Conservation (phyloP, 2,329 filamentous ascomycete genomes). For the Ophiocordyceps camponoti-leonardi region DNA sequence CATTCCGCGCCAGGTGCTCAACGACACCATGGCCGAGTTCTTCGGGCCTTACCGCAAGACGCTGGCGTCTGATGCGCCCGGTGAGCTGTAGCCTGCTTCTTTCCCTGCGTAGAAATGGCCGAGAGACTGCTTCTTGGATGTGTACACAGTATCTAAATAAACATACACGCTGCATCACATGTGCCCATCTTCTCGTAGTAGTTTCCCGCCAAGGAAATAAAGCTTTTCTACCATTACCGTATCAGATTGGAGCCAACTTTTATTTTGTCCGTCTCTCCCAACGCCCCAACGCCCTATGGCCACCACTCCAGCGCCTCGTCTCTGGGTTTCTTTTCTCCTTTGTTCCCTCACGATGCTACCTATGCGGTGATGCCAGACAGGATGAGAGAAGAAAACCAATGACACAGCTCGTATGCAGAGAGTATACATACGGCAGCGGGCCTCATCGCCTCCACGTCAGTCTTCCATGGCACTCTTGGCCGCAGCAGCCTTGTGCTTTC, state of each 20-base stretch:
- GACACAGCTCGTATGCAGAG: not conserved
- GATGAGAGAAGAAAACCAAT: not conserved
- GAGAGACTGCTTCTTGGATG: too few species aligned
- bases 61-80: constrained; percentile 12
- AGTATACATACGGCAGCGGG: not conserved
- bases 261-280: constrained; percentile 2
- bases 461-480: constrained; percentile 33
- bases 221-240: too few species aligned
- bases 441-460: constrained; percentile 6
- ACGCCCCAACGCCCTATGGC: constrained; percentile 15
- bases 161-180: too few species aligned
- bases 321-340: not conserved
- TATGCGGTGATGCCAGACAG: not conserved
- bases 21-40: constrained; percentile 46
- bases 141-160: too few species aligned
- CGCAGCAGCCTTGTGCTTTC: constrained; percentile 39
- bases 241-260: not conserved
- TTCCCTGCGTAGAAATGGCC: not conserved
- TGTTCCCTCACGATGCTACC: not conserved
- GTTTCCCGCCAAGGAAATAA: too few species aligned
- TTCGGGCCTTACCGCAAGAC: constrained; percentile 35
- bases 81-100: constrained; percentile 20
- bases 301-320: constrained; percentile 8
- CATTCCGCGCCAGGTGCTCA: constrained; percentile 48
- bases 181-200: too few species aligned